Conservation (phyloP, 352 stramenopile genomes). For the Globisporangium iwayamae region DNA sequence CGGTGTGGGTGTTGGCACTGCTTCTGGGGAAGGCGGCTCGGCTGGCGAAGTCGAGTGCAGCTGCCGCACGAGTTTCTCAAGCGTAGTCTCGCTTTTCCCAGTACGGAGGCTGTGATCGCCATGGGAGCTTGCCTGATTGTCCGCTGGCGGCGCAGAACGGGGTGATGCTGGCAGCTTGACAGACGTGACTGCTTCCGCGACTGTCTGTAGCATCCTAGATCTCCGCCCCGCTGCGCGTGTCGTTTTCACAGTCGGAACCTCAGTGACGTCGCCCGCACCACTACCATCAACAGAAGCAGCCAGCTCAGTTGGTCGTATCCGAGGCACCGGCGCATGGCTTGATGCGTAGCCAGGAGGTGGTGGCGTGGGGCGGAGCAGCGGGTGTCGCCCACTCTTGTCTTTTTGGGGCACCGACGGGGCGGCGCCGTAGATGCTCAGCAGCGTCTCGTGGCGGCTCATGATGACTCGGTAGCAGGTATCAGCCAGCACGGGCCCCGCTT, state of each 20-base stretch:
- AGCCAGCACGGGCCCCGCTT: not conserved
- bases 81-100: not conserved
- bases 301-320: not conserved
- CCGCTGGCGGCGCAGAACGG: not conserved
- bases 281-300: not conserved
- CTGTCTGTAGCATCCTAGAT: not conserved
- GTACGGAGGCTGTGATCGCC: not conserved
- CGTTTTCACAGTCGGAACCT: too few species aligned
- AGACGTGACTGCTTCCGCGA: not conserved
- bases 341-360: not conserved
- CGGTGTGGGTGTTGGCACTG: not conserved
- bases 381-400: not conserved
- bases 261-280: not conserved
- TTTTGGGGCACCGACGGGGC: not conserved
- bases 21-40: not conserved
- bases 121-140: not conserved
- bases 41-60: not conserved
- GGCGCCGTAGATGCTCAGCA: conserved; percentile 7
- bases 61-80: not conserved
- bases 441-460: conserved; percentile 9
- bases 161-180: not conserved
- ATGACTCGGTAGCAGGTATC: not conserved
- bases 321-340: not conserved
- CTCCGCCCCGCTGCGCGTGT: not conserved
- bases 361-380: not conserved